Evolutionary conservation across 1,139 yeast genomes (phyloP).

Genomic region (Pichia sp.): DNA sequence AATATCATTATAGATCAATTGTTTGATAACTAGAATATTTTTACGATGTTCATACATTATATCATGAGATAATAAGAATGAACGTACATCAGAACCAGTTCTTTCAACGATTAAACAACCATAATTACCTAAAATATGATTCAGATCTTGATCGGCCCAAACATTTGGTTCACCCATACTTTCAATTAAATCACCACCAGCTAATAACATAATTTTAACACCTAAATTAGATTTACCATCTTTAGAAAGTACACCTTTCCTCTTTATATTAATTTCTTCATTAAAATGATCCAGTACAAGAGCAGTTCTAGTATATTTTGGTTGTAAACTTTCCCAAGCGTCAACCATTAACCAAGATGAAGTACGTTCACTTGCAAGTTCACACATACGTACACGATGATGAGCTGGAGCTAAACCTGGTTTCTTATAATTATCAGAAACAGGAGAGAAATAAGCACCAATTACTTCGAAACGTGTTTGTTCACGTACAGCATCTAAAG

Average conservation of each 20-base stretch:
- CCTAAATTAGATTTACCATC: slow-evolving; percentile 58
- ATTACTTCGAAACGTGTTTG: slow-evolving; percentile 89
- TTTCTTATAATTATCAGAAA: slow-evolving; percentile 85
- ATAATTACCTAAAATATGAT: slow-evolving; percentile 89
- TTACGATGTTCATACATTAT: slow-evolving; percentile 95
- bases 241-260: slow-evolving; percentile 71
- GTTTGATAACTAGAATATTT: slow-evolving; percentile 90
- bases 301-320: slow-evolving; percentile 88
- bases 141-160: slow-evolving; percentile 95
- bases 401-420: slow-evolving; percentile 85
- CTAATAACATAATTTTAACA: slow-evolving; percentile 89
- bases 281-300: slow-evolving; percentile 93
- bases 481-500: slow-evolving; percentile 87
- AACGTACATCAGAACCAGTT: slow-evolving; percentile 92
- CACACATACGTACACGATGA: slow-evolving; percentile 96
- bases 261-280: slow-evolving; percentile 82
- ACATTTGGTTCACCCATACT: slow-evolving; percentile 99
- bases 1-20: slow-evolving; percentile 91
- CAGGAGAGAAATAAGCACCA: slow-evolving; percentile 98
- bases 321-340: slow-evolving; percentile 97
- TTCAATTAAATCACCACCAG: slow-evolving; percentile 96
- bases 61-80: slow-evolving; percentile 85
- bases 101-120: slow-evolving; percentile 96
- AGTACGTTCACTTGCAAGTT: slow-evolving; percentile 94
- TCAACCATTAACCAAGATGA: slow-evolving; percentile 98